Evolutionary conservation across 2,329 filamentous ascomycete species (phyloP).

Genomic region (Akanthomyces uredinophilus): DNA sequence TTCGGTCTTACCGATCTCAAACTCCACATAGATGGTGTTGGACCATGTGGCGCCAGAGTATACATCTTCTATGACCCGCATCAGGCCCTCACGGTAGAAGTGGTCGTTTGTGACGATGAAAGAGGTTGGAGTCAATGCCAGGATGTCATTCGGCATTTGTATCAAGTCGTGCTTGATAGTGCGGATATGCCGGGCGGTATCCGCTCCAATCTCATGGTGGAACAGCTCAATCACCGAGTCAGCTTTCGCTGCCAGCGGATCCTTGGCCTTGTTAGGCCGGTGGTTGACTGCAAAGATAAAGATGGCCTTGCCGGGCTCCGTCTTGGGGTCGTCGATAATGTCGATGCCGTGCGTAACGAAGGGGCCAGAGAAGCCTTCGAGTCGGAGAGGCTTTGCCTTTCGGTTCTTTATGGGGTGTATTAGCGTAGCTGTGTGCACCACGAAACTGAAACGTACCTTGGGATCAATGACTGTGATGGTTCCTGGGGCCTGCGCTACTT

Average conservation of each 20-base stretch:
- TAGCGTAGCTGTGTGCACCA: background rate
- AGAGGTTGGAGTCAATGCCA: constrained; percentile 39
- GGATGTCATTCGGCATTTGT: constrained; percentile 54
- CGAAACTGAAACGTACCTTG: constrained; percentile 31
- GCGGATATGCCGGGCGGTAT: constrained; percentile 41
- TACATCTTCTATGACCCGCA: constrained; percentile 44
- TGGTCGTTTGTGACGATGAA: constrained; percentile 60
- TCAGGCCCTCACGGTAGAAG: constrained; percentile 41
- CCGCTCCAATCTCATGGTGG: constrained; percentile 42
- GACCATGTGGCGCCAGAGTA: constrained; percentile 42
- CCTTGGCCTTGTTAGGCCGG: constrained; percentile 38
- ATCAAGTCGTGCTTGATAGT: constrained; percentile 49
- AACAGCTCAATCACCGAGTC: constrained; percentile 55
- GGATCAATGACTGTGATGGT: constrained; percentile 51
- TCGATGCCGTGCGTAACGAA: constrained; percentile 59
- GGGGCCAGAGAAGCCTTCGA: constrained; percentile 46
- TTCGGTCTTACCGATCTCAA: constrained; percentile 23
- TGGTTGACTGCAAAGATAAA: constrained; percentile 61
- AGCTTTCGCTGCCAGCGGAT: constrained; percentile 31
- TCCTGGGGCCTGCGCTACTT: constrained; percentile 33
- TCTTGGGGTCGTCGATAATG: constrained; percentile 45
- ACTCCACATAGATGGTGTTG: constrained; percentile 40
- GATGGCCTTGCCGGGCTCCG: constrained; percentile 34
- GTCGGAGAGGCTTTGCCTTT: constrained; percentile 38
- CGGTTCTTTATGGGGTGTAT: constrained; percentile 34